Evolutionary conservation across 345 rosid species (phyloP), one percentile per base, ranked within the genome.

Genomic region (Physaria fendleri): DNA sequence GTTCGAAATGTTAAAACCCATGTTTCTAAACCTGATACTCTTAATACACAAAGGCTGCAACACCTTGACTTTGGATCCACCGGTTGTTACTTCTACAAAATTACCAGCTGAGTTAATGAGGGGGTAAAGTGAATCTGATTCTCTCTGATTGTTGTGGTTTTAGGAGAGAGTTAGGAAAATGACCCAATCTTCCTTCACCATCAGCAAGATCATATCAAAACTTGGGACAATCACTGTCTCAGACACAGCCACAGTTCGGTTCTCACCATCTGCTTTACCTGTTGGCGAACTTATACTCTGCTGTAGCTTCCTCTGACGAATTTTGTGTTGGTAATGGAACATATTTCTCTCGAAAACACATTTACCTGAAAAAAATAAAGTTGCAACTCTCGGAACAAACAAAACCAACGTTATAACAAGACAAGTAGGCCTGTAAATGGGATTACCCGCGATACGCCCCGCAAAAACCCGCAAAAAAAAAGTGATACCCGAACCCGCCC

Each of bases 91-190:
- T 11, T 88, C 44, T 2, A 68, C 93, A 21, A 92, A 90, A 12
- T 75, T 82, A 47, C 95, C 78, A 24, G 98, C 90, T 1, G 96
- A 76, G 72, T 88, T 88, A 75, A 92, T 86, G 79, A 88, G 93
- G 0, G n/a, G 95, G 96, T 59, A 92, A 57, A 45, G 95, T 92
- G 71, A 88, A 92, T 5, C 93, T 92, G 69, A 92, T 84, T 74
- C 98, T 86, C 81, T 88, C 96, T 0, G 90, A n/a, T n/a, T n/a
- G 90, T 16, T 96, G 96, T 44, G 95, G 82, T n/a, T 52, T 82
- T 74, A 2, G 96, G 95, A 35, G 95, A 85, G 68, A 2, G 82
- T 84, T 39, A 84, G 74, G 43, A 75, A 84, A 5, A 85, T 80
- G 30, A 88, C 85, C 98, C 98, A 92, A 7, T 82, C 83, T 4